phyloP scores from a whole-genome alignment of 2,329 filamentous ascomycete species.

The Sporothrix brunneoviolacea region DNA sequence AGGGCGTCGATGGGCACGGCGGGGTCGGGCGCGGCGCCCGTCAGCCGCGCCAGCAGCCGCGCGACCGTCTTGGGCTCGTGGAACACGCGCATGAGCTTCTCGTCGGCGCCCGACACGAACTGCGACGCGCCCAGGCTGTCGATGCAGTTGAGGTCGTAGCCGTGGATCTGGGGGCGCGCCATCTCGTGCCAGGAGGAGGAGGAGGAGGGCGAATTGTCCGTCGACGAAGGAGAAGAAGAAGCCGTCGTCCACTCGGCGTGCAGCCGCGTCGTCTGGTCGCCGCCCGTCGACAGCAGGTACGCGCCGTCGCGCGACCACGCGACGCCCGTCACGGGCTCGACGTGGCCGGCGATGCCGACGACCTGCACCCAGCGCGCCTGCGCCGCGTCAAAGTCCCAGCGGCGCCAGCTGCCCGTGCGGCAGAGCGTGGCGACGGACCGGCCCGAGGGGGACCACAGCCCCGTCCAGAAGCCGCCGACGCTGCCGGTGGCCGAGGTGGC shows the following conservation, averaged over 20 bases:
- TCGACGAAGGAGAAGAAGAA: no score
- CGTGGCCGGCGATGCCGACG: conserved; percentile 77
- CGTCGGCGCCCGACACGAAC: conserved; percentile 92
- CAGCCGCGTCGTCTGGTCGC: conserved; percentile 87
- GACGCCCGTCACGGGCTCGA: conserved; percentile 71
- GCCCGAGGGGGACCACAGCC: conserved; percentile 80
- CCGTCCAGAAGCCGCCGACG: conserved; percentile 93
- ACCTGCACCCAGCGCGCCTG: conserved; percentile 68
- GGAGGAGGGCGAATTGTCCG: not conserved
- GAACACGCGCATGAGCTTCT: conserved; percentile 96
- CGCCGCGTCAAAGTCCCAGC: conserved; percentile 62
- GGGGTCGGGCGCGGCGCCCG: conserved; percentile 40
- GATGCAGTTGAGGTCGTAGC: conserved; percentile 95
- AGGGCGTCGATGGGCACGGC: conserved; percentile 38
- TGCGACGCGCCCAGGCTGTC: conserved; percentile 64
- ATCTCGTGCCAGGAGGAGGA: conserved; percentile 85
- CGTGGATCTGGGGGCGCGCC: conserved; percentile 91
- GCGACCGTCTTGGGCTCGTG: conserved; percentile 81
- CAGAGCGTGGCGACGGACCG: conserved; percentile 70
- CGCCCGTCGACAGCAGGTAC: conserved; percentile 82
- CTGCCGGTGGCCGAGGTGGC: conserved; percentile 95
- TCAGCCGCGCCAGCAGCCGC: conserved; percentile 61
- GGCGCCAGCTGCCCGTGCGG: conserved; percentile 86
- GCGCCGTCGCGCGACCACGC: conserved; percentile 76
- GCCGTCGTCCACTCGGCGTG: conserved; percentile 63